Evolutionary conservation across 2,329 filamentous ascomycete genomes (phyloP), one percentile per base, ranked within the genome.

Genomic region (Neofusicoccum sp.): DNA sequence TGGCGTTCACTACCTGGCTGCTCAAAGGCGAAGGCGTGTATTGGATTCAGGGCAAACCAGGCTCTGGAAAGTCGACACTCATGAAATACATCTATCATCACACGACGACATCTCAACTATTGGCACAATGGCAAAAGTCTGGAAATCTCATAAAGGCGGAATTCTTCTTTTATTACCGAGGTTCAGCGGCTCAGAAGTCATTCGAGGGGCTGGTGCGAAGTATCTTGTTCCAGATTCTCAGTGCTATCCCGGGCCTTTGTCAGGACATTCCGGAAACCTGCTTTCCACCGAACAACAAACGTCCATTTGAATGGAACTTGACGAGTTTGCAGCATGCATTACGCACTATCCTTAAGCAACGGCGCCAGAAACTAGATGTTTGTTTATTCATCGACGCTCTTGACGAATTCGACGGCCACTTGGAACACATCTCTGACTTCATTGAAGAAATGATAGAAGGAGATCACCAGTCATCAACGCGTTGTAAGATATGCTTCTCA

Each of bases 21-120:
- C 14, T 12, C 12, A 24, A 44, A 20, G 14, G 20, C 1, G n/a
- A 24, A 4, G 57, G 36, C 11, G 28, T 43, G 3, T 60, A 60
- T 11, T 54, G 76, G 73, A 72, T 80, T 9, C 71, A 71, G 20
- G 79, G 79, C 0, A 81, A 79, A 45, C 73, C 78, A 0, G 79
- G 79, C 0, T 76, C 76, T 12, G 79, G 79, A 7, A 81, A 81
- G 54, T 80, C 78, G 0, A 80, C 77, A 0, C 60, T 81, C 14
- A 78, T 81, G 75, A 60, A 60, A 16, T 31, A 53, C 9, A 30
- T 60, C 2, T 33, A 7, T 20, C 4, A 9, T 0, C 38, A 73
- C 28, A 12, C 63, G 1, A 63, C 62, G 1, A 72, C 74, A 1
- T 60, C 40, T 4, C 36, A 68, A 3, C 61, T 63, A 20, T 67